phyloP scores from a whole-genome alignment of 2,329 filamentous ascomycete genomes.

The Hypoxylon rubiginosum region DNA sequence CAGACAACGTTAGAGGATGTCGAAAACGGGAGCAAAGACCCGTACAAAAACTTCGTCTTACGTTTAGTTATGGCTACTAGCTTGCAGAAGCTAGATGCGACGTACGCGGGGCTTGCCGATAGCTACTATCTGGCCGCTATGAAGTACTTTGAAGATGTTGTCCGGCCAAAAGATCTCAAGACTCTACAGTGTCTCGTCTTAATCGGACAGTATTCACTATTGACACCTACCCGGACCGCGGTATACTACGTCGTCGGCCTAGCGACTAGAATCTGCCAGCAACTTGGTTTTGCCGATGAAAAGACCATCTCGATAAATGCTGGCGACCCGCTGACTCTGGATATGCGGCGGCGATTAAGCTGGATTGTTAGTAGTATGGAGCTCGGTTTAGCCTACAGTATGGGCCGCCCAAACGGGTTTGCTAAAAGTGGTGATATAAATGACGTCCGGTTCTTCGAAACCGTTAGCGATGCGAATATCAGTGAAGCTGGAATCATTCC shows the following conservation, averaged over 20 bases:
- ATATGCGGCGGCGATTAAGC: constrained; percentile 88
- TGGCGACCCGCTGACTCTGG: constrained; percentile 80
- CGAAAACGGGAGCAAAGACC: constrained; percentile 79
- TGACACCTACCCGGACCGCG: constrained; percentile 91
- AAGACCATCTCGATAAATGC: constrained; percentile 80
- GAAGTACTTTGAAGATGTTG: constrained; percentile 83
- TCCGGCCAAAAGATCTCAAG: constrained; percentile 89
- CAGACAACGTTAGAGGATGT: constrained; percentile 83
- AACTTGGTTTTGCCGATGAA: constrained; percentile 88
- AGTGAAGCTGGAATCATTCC: constrained; percentile 80
- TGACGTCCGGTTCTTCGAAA: constrained; percentile 86
- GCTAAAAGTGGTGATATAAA: constrained; percentile 85
- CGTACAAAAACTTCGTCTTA: constrained; percentile 88
- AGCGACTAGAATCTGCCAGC: constrained; percentile 88
- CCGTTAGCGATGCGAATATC: constrained; percentile 86
- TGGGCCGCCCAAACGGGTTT: constrained; percentile 89
- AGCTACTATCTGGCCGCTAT: constrained; percentile 95
- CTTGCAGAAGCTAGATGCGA: constrained; percentile 89
- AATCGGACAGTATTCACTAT: constrained; percentile 89
- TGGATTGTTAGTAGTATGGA: constrained; percentile 94
- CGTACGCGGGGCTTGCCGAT: constrained; percentile 93
- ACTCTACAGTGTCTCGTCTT: constrained; percentile 91
- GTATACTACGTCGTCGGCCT: constrained; percentile 94
- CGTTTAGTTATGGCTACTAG: constrained; percentile 95
- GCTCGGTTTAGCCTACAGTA: constrained; percentile 85